Base-by-base conservation (phyloP, 2,329 filamentous ascomycete genomes). In the Fusarium foetens region DNA sequence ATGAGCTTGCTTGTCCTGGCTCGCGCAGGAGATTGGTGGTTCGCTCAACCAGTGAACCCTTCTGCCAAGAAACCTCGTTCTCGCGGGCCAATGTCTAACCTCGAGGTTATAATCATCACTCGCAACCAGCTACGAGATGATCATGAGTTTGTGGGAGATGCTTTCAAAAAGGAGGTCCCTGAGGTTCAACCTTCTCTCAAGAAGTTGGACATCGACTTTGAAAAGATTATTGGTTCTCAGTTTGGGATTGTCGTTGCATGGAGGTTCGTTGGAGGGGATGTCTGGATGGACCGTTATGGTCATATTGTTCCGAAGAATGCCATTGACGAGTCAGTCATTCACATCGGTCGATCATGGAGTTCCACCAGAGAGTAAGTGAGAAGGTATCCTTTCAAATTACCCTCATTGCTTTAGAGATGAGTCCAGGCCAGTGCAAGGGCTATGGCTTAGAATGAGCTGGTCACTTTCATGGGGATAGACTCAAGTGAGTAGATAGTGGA, bases 91-190 rank as follows among this genome's bases (percentile, higher is more conserved):
- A 10, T 36, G 16, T n/a, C 29, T 16, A 25, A 35, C 12, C 23
- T 52, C 7, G 49, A 52, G 19, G 33, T 52, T 1, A 21, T 52
- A 6, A 38, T 33, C 9, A 52, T n/a, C 23, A 52, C 23, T 27
- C 49, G 49, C 2, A 17, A 27, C 8, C 31, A n/a, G 23, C 33
- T 52, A 0, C 19, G 33, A 0, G 23, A 21, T 6, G n/a, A 52
- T 17, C 23, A 38, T 12, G 13, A 21, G n/a, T 51, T 35, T 21
- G 31, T 17, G 17, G 33, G n/a, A 2, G 33, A 25, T 16, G 23
- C 33, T 0, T 38, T 52, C 5, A 52, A 38, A 1, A 38, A n/a
- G 23, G 33, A 52, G 33, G 5, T 38, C 0, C 33, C 23, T 27
- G 23, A 9, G 14, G 6, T n/a, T 12, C 19, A 52, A 3, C 19